phyloP scores from a whole-genome alignment of 2,329 filamentous ascomycete genomes.

The Cladosporium sp. region DNA sequence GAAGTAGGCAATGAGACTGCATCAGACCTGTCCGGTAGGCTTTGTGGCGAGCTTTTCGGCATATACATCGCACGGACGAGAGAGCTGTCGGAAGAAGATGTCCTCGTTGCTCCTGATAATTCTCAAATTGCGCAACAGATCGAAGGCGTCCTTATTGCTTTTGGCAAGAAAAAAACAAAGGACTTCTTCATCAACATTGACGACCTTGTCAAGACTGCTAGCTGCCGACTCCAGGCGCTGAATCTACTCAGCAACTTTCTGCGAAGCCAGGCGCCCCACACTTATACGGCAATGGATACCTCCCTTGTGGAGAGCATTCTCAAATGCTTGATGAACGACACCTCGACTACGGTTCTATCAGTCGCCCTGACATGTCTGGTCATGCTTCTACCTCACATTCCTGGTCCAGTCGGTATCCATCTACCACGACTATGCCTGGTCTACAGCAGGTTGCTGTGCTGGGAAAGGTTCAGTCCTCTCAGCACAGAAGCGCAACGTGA shows the following conservation, averaged over 20 bases:
- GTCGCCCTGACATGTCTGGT: conserved; percentile 69
- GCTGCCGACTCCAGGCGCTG: conserved; percentile 61
- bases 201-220: conserved; percentile 60
- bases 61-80: conserved; percentile 41
- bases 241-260: conserved; percentile 69
- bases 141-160: conserved; percentile 49
- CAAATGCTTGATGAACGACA: conserved; percentile 71
- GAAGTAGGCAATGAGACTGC: conserved; percentile 45
- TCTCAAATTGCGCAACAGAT: conserved; percentile 47
- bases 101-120: conserved; percentile 38
- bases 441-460: conserved; percentile 75
- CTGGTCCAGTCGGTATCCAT: conserved; percentile 63
- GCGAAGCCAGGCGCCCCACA: conserved; percentile 71
- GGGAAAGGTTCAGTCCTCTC: conserved; percentile 55
- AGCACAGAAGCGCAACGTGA: conserved; percentile 31
- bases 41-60: conserved; percentile 52
- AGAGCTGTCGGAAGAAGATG: conserved; percentile 33
- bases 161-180: conserved; percentile 67
- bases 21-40: conserved; percentile 52
- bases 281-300: conserved; percentile 69
- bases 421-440: conserved; percentile 75
- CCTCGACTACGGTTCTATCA: conserved; percentile 72
- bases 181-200: conserved; percentile 65
- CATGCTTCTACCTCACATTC: conserved; percentile 81
- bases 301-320: conserved; percentile 67